Conservation (phyloP, 805 yeast genomes). For the Kluyveromyces lactis region DNA sequence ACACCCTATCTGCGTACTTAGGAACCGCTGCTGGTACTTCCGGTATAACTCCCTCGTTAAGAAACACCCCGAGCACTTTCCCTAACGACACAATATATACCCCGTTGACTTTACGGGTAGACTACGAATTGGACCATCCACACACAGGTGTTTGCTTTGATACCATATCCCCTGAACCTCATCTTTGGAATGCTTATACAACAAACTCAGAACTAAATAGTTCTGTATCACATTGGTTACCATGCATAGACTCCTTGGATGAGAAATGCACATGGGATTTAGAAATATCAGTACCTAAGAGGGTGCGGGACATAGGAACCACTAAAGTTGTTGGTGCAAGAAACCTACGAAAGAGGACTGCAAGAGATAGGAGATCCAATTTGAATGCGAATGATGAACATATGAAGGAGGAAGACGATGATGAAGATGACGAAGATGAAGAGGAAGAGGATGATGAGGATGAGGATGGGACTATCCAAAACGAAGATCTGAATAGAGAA, state of each 20-base stretch:
- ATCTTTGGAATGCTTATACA: constrained; percentile 80
- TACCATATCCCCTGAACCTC: constrained; percentile 32
- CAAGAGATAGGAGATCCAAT: not conserved
- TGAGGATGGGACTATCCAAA: constrained; percentile 17
- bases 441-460: constrained; percentile 34
- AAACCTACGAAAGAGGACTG: constrained; percentile 5
- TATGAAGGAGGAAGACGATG: constrained; percentile 21
- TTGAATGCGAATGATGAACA: constrained; percentile 6
- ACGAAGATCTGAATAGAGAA: constrained; percentile 33
- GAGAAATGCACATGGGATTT: constrained; percentile 90
- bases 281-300: constrained; percentile 76
- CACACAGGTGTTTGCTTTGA: constrained; percentile 68
- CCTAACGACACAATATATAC: constrained; percentile 48
- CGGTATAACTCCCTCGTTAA: constrained; percentile 34
- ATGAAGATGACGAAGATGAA: constrained; percentile 21
- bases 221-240: constrained; percentile 95
- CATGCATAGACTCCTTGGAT: constrained; percentile 84
- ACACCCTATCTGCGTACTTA: constrained; percentile 25
- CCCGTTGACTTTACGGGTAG: constrained; percentile 65
- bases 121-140: constrained; percentile 57
- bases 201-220: constrained; percentile 67
- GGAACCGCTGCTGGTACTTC: constrained; percentile 17
- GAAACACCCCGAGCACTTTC: constrained; percentile 26
- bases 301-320: constrained; percentile 58
- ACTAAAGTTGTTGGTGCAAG: constrained; percentile 28